Evolutionary conservation across 2,329 filamentous ascomycete genomes (phyloP), one percentile per base, ranked within the genome.

Genomic region (Clarireedia sp.): DNA sequence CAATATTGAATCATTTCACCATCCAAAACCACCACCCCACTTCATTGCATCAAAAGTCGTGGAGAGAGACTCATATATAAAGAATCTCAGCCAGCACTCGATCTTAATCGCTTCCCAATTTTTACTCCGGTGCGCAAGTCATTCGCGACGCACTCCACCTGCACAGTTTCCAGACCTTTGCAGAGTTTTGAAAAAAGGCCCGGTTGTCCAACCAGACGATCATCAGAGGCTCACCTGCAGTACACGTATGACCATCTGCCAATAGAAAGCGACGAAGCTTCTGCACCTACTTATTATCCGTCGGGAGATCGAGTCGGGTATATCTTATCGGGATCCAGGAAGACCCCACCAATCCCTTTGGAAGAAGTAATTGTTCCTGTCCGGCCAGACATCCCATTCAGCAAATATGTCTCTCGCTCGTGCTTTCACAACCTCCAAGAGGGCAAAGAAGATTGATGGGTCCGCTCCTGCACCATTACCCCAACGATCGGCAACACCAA

Each of bases 391-490:
- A 36, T 37, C n/a, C 26, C 53, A 62, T 58, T 59, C 60, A 59
- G 57, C 59, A 60, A 66, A 57, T 53, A 70, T 70, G 78, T 82
- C 80, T 65, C 74, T 91, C 63, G 79, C 84, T 51, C 80, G 87
- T 68, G 86, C 86, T 57, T 87, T 91, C 69, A 85, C 82, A 38
- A 87, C 83, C 63, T 81, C 82, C 71, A 82, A 84, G 71, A 58
- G 33, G 48, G 75, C 74, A 63, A 87, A 83, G 74, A 78, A 53
- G 51, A 50, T 48, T 33, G 58, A 60, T 43, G 51, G 54, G 16
- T 56, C 60, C 7, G 23, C 61, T 51, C 52, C 58, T 33, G 38
- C 58, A 26, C 56, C 41, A 9, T 53, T 62, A 23, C 64, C 63
- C 1, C 60, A 64, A 49, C 62, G 65, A 43, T 63, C 60, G 24